Evolutionary conservation across 345 rosid genomes (phyloP), one percentile per base, ranked within the genome.

Genomic region (Citrus medica): DNA sequence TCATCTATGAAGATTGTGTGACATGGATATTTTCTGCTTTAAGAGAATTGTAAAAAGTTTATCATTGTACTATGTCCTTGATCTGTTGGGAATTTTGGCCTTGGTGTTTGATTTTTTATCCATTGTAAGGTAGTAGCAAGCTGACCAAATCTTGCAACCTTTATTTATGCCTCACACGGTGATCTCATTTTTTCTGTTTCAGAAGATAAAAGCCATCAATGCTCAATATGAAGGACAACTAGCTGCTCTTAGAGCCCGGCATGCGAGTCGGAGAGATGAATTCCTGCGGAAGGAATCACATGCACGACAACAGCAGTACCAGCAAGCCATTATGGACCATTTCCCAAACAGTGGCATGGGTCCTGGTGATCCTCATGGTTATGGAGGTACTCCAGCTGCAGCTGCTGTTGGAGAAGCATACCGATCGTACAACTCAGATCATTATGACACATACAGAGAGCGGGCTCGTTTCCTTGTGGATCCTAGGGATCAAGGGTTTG

Each of bases 201-300:
- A 94, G 98, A 94, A 87, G 83, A 79, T 94, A 85, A 90, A 84
- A 77, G 81, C 89, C 40, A 92, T 94, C 67, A 91, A 87, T 79
- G 78, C 86, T 69, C 93, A 84, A 79, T 88, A 91, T 64, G 90
- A 87, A 83, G 95, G 92, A 77, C 90, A 91, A 76, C 85, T 94
- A 69, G 81, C 85, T 74, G 88, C 88, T 32, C 88, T 94, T 37
- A 85, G 96, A 80, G 85, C 88, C 30, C 83, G 88, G 4, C 94
- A 91, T 66, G 85, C 91, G n/a, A 84, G 81, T 79, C 93, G 81
- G 22, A 90, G 93, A 82, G 97, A 91, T 42, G 98, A 91, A 70
- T 80, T 90, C 80, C 90, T 92, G 40, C 84, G 82, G 63, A 91
- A 90, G 73, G 98, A 91, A 82, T 91, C 89, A 60, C 88, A 79